Evolutionary conservation across 345 rosid species (phyloP).

Genomic region (Erysimum cheiranthoides): DNA sequence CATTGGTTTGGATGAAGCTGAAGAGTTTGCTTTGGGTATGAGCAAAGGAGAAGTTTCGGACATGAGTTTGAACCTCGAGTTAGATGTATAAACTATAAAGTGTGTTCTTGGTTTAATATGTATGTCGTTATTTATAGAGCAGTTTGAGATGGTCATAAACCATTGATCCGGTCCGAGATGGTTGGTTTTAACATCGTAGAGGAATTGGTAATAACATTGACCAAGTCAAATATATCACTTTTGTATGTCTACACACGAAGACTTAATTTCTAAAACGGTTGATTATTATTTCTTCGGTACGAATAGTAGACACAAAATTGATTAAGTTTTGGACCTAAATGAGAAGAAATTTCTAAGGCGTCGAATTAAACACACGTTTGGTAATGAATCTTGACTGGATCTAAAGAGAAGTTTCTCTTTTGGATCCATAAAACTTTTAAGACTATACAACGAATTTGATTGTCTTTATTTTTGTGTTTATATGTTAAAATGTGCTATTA

Average conservation of each 20-base stretch:
- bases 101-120: slow-evolving; percentile 28
- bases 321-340: slow-evolving; percentile 14
- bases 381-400: slow-evolving; percentile 25
- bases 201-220: slow-evolving; percentile 26
- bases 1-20: slow-evolving; percentile 44
- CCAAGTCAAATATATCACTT: slow-evolving; percentile 24
- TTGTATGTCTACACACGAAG: slow-evolving; percentile 18
- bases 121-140: slow-evolving; percentile 32
- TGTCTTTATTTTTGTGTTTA: not conserved
- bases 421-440: not conserved
- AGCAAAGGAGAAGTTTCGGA: slow-evolving; percentile 37
- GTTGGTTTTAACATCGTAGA: slow-evolving; percentile 35
- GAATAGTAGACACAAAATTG: not conserved
- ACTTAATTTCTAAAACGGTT: slow-evolving; percentile 19
- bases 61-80: slow-evolving; percentile 20
- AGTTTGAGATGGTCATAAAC: slow-evolving; percentile 12
- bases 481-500: not conserved
- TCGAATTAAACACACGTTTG: not conserved
- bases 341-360: slow-evolving; percentile 12
- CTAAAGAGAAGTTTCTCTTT: slow-evolving; percentile 24
- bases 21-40: slow-evolving; percentile 24
- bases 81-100: slow-evolving; percentile 30
- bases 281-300: slow-evolving; percentile 2
- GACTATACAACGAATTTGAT: not conserved
- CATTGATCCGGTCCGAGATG: slow-evolving; percentile 44